A percentile compares a stretch with the other conserved stretches of the same genome.
phyloP scores from a whole-genome alignment of 345 rosid genomes.

The Eucalyptus cloeziana region DNA sequence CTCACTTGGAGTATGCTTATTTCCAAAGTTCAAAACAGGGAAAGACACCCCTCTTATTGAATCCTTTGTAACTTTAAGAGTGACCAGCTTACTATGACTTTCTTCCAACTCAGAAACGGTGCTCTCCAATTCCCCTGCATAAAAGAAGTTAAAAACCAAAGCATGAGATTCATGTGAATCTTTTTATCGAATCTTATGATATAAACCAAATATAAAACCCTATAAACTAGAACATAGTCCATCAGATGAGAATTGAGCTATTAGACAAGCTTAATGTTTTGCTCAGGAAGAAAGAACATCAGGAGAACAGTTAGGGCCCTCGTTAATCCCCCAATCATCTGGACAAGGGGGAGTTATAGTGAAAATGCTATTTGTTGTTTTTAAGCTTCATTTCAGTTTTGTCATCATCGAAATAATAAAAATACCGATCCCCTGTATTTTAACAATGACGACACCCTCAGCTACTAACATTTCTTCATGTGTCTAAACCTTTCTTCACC shows the following conservation, averaged over 20 bases:
- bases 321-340: background rate
- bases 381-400: background rate
- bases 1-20: constrained; percentile 49
- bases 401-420: background rate
- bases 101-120: constrained; percentile 52
- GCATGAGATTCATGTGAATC: background rate
- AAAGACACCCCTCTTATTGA: constrained; percentile 64
- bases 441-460: background rate
- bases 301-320: background rate
- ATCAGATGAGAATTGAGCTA: background rate
- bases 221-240: background rate
- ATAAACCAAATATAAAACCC: background rate
- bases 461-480: background rate
- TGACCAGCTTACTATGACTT: constrained; percentile 49
- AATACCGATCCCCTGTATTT: background rate
- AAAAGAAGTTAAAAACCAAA: constrained; percentile 3
- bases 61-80: constrained; percentile 79
- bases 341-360: background rate
- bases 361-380: background rate
- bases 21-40: constrained; percentile 59
- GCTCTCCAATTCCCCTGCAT: constrained; percentile 66
- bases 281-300: background rate
- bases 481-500: background rate
- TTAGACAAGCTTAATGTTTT: background rate
- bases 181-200: background rate